phyloP scores from a whole-genome alignment of 106 monocot genomes.

The Platanthera guangdongensis region DNA sequence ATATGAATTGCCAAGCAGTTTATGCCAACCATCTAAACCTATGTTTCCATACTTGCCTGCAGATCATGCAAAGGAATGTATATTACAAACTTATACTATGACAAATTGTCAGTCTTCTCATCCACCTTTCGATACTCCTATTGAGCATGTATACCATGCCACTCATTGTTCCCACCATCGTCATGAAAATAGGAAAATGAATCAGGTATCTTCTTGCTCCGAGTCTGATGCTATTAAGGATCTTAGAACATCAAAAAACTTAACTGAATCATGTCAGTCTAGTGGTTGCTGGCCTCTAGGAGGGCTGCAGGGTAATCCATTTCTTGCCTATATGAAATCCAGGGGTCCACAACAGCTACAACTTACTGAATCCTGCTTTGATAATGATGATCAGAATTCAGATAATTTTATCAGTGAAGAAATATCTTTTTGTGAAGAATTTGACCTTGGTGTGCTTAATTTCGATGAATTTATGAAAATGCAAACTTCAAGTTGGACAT shows the following conservation, averaged over 20 bases:
- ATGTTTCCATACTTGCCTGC: slow-evolving; percentile 23
- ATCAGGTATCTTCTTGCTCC: slow-evolving; percentile 7
- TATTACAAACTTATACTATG: slow-evolving; percentile 11
- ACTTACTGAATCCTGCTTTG: neutral
- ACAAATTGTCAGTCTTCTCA: slow-evolving; percentile 15
- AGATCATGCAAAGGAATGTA: slow-evolving; percentile 16
- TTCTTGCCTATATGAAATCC: slow-evolving; percentile 18
- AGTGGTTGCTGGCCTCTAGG: slow-evolving; percentile 50
- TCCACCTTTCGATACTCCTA: slow-evolving; percentile 1
- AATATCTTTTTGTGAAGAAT: slow-evolving; percentile 16
- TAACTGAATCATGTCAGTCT: slow-evolving; percentile 26
- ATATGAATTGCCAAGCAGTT: slow-evolving; percentile 11
- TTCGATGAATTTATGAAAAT: slow-evolving; percentile 10
- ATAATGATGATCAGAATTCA: slow-evolving; percentile 5
- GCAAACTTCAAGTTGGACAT: slow-evolving; percentile 9
- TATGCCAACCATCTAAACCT: slow-evolving; percentile 7
- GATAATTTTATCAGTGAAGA: slow-evolving; percentile 15
- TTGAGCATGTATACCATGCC: slow-evolving; percentile 4
- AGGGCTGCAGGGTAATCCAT: slow-evolving; percentile 44
- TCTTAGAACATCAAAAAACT: neutral
- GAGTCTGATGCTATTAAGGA: slow-evolving; percentile 1
- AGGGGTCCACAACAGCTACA: slow-evolving; percentile 8
- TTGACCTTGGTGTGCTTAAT: slow-evolving; percentile 17
- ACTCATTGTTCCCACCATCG: neutral
- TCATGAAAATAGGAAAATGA: slow-evolving; percentile 11